Base-by-base conservation (phyloP, 2,329 filamentous ascomycete genomes). In the Delphinella strobiligena region DNA sequence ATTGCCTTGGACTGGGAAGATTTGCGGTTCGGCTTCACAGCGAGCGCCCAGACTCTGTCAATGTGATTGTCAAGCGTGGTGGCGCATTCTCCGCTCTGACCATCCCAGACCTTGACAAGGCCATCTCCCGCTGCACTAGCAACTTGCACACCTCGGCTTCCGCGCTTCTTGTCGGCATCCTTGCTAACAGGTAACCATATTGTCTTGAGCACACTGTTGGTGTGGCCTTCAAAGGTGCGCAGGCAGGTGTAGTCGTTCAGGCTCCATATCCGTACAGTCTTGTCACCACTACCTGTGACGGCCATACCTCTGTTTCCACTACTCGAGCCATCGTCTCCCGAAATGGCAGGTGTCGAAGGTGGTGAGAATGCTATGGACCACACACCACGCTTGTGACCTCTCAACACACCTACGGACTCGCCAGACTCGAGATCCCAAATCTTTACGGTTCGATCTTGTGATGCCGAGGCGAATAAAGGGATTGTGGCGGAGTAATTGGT, bases 51-150 rank as follows among this genome's bases (percentile, higher is more conserved):
- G 1, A 96, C 88, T 42, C 91, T 78, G 61, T 98, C 91, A 51
- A 87, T 87, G 60, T 98, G 91, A 61, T 96, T 96, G 62, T 98
- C 91, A 4, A 98, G 72, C 0, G 91, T 98, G 48, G 82, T 82
- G 49, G 88, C 85, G 2, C 79, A 71, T 60, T 96, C 91, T 34
- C 88, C 87, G 1, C 74, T 79, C 54, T 82, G 81, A 10, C 83
- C 82, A 51, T 94, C 85, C 91, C 91, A 98, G 22, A 98, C 77
- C 62, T 96, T 98, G 43, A 98, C 87, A 3, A 98, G 72, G 2
- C 91, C 91, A 60, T 98, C 93, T 43, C 87, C 88, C 30, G 84
- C 91, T 11, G 91, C 88, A 48, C 82, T 93, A 24, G 83, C 86
- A 42, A 95, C 75, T 43, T 83, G 77, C 1, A 84, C 68, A 17